Conservation (phyloP, 2,329 filamentous ascomycete genomes). For the Nigrograna mackinnonii region DNA sequence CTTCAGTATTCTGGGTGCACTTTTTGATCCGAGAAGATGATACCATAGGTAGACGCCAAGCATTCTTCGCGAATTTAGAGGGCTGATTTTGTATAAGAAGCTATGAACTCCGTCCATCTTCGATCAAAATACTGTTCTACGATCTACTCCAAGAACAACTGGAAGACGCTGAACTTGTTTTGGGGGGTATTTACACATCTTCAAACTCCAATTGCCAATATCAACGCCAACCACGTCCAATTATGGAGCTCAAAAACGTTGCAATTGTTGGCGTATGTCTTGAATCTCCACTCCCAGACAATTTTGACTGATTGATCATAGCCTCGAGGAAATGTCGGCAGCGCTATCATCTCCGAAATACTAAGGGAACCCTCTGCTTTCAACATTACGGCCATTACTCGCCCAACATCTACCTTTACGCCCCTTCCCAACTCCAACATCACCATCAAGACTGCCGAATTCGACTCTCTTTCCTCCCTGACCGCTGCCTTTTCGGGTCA, state of each 20-base stretch:
- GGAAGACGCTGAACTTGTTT: no score
- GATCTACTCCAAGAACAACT: no score
- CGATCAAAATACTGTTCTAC: no score
- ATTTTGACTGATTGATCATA: constrained; percentile 10
- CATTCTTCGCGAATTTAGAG: no score
- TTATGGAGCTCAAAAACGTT: constrained; percentile 40
- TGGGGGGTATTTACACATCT: no score
- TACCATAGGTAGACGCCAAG: no score
- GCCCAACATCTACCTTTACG: constrained; percentile 21
- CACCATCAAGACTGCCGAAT: constrained; percentile 24
- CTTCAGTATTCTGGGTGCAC: no score
- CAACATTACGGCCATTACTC: constrained; percentile 34
- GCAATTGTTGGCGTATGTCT: constrained; percentile 36
- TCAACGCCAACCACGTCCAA: constrained; percentile 1
- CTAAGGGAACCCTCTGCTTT: constrained; percentile 19
- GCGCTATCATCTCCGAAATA: constrained; percentile 30
- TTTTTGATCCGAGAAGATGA: no score
- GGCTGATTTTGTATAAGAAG: no score
- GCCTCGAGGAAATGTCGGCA: constrained; percentile 38
- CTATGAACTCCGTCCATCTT: no score
- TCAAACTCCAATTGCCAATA: no score
- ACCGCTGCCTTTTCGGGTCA: constrained; percentile 53
- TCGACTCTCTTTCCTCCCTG: constrained; percentile 25
- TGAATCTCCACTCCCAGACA: constrained; percentile 1
- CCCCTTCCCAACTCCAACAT: constrained; percentile 18